These are phyloP conservation scores for Backusella mclennaniae DNA, from an alignment of 192 early-diverging fungal genomes.

Conservation along the genomic window DNA sequence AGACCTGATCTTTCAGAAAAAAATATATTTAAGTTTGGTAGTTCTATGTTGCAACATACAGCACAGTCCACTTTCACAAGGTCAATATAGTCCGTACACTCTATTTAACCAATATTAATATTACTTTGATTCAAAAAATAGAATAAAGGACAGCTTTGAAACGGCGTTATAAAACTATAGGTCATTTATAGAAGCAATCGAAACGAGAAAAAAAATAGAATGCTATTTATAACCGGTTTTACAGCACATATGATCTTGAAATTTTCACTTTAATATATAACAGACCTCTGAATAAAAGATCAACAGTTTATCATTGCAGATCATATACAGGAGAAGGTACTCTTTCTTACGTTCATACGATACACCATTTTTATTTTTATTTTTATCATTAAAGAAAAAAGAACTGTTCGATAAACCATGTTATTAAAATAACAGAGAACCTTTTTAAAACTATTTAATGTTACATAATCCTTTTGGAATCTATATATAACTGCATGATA, in stretches of 20 bases:
- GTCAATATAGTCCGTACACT: not conserved
- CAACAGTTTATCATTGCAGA: not conserved
- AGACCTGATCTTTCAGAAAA: not conserved
- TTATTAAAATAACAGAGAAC: not conserved
- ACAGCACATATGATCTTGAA: not conserved
- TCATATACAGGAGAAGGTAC: not conserved
- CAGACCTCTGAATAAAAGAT: not conserved
- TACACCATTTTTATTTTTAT: not conserved
- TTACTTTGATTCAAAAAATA: not conserved
- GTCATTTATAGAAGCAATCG: not conserved
- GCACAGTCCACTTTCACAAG: slow-evolving; percentile 1
- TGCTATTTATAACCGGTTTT: not conserved
- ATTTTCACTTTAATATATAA: not conserved
- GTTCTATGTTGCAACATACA: not conserved
- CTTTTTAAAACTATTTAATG: not conserved
- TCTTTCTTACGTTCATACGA: not conserved
- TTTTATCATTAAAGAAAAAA: not conserved
- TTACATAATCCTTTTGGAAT: not conserved
- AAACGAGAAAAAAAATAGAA: not conserved
- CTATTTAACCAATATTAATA: not conserved
- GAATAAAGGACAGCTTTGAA: not conserved
- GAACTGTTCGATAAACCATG: not conserved
- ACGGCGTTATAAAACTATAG: not conserved
- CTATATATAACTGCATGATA: not conserved
- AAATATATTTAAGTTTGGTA: not conserved